Percentiles rank a stretch among this genome's conserved stretches.
phyloP scores from a whole-genome alignment of 768 basidiomycete species.

The Russula brevipes region DNA sequence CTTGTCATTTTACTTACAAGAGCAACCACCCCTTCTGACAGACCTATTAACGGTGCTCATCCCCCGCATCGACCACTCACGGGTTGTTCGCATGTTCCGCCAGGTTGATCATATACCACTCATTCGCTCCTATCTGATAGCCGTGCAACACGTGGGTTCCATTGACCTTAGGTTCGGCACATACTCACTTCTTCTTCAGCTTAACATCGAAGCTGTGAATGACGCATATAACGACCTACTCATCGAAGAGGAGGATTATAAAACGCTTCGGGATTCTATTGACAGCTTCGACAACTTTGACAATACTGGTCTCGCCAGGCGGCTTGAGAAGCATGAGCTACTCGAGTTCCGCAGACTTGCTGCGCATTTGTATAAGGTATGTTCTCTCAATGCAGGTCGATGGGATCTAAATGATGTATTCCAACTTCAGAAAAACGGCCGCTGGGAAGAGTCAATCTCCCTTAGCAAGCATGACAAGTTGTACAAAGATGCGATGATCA shows the following conservation, averaged over 20 bases:
- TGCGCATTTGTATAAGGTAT: constrained; percentile 91
- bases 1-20: constrained; percentile 88
- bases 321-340: constrained; percentile 84
- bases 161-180: background rate
- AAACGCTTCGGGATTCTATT: constrained; percentile 94
- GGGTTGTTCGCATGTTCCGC: constrained; percentile 93
- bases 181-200: constrained; percentile 37
- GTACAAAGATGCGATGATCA: constrained; percentile 95
- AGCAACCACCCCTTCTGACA: constrained; percentile 89
- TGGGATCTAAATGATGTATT: background rate
- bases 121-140: constrained; percentile 93
- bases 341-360: constrained; percentile 94
- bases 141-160: constrained; percentile 79
- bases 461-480: constrained; percentile 95
- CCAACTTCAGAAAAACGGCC: constrained; percentile 73
- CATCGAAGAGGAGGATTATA: constrained; percentile 98
- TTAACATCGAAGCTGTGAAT: constrained; percentile 96
- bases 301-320: constrained; percentile 76
- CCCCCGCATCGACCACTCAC: constrained; percentile 89
- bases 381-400: constrained; percentile 9
- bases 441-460: constrained; percentile 95
- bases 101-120: constrained; percentile 95
- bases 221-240: constrained; percentile 97
- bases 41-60: constrained; percentile 91
- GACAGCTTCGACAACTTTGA: constrained; percentile 99